phyloP scores from a whole-genome alignment of 805 yeast genomes.

The Lachancea quebecensis region DNA sequence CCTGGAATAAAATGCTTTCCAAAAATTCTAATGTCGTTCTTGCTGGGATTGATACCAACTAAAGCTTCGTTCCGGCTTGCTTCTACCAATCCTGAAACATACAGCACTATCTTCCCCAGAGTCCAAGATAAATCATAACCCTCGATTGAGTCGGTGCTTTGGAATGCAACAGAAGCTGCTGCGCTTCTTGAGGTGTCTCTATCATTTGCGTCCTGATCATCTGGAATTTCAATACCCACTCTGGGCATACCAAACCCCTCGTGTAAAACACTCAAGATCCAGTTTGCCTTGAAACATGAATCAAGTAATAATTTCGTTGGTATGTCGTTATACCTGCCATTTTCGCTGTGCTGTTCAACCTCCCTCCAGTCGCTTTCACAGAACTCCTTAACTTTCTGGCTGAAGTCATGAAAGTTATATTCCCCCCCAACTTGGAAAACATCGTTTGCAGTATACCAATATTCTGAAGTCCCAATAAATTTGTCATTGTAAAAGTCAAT shows the following conservation, averaged over 20 bases:
- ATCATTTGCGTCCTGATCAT: slow-evolving; percentile 21
- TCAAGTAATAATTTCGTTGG: slow-evolving; percentile 52
- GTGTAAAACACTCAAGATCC: slow-evolving; percentile 85
- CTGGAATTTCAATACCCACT: slow-evolving; percentile 42
- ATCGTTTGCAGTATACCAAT: slow-evolving; percentile 96
- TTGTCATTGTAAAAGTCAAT: slow-evolving; percentile 73
- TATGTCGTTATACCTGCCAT: slow-evolving; percentile 53
- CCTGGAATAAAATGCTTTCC: slow-evolving; percentile 27
- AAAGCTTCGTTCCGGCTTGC: slow-evolving; percentile 9
- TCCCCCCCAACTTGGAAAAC: slow-evolving; percentile 84
- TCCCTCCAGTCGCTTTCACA: slow-evolving; percentile 74
- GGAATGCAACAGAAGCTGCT: slow-evolving; percentile 60
- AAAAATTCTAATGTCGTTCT: slow-evolving; percentile 9
- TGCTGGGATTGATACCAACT: slow-evolving; percentile 29
- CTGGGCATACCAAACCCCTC: slow-evolving; percentile 90
- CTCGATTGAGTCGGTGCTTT: slow-evolving; percentile 70
- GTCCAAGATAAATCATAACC: slow-evolving; percentile 95
- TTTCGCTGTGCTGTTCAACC: slow-evolving; percentile 40
- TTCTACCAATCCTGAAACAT: slow-evolving; percentile 64
- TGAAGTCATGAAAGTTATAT: slow-evolving; percentile 68
- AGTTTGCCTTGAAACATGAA: slow-evolving; percentile 90
- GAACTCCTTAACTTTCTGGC: slow-evolving; percentile 56
- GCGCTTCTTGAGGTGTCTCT: slow-evolving; percentile 20
- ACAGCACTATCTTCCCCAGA: slow-evolving; percentile 75
- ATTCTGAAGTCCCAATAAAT: slow-evolving; percentile 91